phyloP scores from a whole-genome alignment of 2,329 filamentous ascomycete species.

The Fulvia fulva region DNA sequence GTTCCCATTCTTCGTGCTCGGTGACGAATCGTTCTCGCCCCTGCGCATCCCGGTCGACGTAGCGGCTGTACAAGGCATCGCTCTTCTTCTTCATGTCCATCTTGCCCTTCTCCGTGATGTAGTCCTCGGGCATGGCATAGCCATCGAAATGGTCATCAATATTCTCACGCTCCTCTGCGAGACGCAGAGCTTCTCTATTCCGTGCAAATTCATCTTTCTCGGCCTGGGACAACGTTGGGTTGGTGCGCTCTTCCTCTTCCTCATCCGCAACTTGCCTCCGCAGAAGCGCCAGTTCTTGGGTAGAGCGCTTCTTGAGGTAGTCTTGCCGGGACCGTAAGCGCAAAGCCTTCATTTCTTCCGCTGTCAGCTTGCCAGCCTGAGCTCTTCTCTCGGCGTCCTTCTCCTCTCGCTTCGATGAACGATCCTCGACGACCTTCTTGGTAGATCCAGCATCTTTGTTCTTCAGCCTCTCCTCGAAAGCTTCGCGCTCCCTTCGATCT shows the following conservation, averaged over 20 bases:
- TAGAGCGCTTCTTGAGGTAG: slow-evolving; percentile 88
- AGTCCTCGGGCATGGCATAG: slow-evolving; percentile 90
- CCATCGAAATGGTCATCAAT: slow-evolving; percentile 93
- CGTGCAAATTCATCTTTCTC: slow-evolving; percentile 87
- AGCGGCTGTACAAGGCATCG: slow-evolving; percentile 83
- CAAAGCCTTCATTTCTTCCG: slow-evolving; percentile 72
- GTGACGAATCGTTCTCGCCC: slow-evolving; percentile 87
- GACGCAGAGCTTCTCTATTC: slow-evolving; percentile 64
- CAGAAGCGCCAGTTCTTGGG: slow-evolving; percentile 78
- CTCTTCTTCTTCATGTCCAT: slow-evolving; percentile 83
- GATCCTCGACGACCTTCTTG: slow-evolving; percentile 64
- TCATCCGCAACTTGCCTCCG: slow-evolving; percentile 89
- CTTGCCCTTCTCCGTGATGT: slow-evolving; percentile 89
- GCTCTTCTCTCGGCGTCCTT: slow-evolving; percentile 56
- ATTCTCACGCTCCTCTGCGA: slow-evolving; percentile 67
- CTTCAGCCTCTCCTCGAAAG: slow-evolving; percentile 71
- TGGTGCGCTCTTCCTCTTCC: slow-evolving; percentile 68
- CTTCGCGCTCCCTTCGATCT: slow-evolving; percentile 72
- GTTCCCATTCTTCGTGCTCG: slow-evolving; percentile 94
- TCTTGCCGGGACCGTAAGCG: slow-evolving; percentile 82
- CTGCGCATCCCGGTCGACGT: slow-evolving; percentile 80
- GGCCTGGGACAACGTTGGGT: slow-evolving; percentile 66
- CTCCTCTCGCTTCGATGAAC: slow-evolving; percentile 41
- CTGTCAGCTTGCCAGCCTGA: slow-evolving; percentile 60
- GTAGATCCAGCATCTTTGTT: slow-evolving; percentile 67